Base-by-base conservation (phyloP, 139 green algal genomes). In the Cymbomonas tetramitiformis region DNA sequence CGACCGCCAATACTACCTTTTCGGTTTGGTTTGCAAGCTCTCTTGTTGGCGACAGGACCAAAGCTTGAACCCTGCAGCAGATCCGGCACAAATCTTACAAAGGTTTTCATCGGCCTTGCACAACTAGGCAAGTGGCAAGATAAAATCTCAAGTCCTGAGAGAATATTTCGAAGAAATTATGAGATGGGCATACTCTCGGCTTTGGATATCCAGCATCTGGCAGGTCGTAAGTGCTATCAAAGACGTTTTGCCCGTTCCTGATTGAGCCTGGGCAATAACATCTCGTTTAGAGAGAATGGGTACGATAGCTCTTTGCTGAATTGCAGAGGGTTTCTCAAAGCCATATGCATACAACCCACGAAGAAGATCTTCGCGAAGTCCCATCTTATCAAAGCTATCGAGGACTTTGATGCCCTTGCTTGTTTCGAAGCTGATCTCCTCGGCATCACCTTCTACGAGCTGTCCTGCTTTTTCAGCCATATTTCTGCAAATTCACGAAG, bases 221-320 rank as follows among this genome's bases (percentile, higher is more conserved):
- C 79, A 93, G 3, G 89, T 69, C 0, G 82, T 68, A 5, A 98
- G 56, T 0, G 87, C 79, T 30, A 99, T 95, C 63, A 99, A 81
- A 4, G 83, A 94, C 0, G 86, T 94, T 61, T 99, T 99, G 30
- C 92, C 92, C 25, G 92, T 99, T 23, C 92, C 92, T 2, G 85
- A 95, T 67, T 99, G 91, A 12, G 92, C 92, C 65, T 95, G 89
- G 4, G 92, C 91, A 54, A 98, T 96, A 7, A 96, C 86, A 71
- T 99, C 92, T 5, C 90, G 70, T 0, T 85, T 86, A 38, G 69
- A 32, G 15, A 87, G 72, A 62, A 99, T 95, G 31, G 91, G 91
- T 62, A 90, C 43, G 18, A 97, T 73, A 0, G 91, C 91, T 9
- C 92, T 78, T 71, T 98, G 91, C 73, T 98, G 91, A 51, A 99